phyloP scores from a whole-genome alignment of 192 early-diverging fungal genomes.

The Entomortierella beljakovae region DNA sequence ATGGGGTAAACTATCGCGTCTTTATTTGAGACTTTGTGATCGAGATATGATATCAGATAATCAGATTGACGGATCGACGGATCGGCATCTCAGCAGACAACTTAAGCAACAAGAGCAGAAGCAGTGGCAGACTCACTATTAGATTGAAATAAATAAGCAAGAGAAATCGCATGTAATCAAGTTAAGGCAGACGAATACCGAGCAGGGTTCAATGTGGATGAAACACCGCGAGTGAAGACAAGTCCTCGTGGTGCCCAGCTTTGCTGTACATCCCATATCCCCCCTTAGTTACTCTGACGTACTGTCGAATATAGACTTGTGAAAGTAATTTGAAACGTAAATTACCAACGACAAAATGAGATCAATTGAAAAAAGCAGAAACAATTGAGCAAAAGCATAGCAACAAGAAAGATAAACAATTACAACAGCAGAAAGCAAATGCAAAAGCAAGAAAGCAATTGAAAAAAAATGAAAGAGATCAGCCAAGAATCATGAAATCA shows the following conservation, averaged over 20 bases:
- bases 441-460: no score
- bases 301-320: conserved; percentile 33
- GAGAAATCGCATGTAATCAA: conserved; percentile 13
- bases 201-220: conserved; percentile 27
- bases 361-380: not conserved
- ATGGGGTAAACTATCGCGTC: not conserved
- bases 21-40: not conserved
- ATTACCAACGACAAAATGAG: not conserved
- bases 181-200: conserved; percentile 33
- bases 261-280: conserved; percentile 13
- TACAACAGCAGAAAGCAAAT: not conserved
- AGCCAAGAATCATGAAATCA: no score
- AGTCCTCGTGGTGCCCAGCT: not conserved
- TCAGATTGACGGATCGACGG: no score
- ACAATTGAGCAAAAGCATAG: not conserved
- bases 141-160: conserved; percentile 30
- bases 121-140: conserved; percentile 82
- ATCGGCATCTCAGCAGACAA: not conserved
- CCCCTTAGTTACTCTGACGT: conserved; percentile 23
- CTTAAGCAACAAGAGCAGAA: conserved; percentile 83
- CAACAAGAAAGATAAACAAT: not conserved
- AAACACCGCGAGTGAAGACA: not conserved
- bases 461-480: no score
- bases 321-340: not conserved
- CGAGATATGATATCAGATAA: not conserved